Percentiles rank a stretch among this genome's conserved stretches.
Conservation (phyloP, 306 rosid genomes). For the Oemleria cerasiformis region DNA sequence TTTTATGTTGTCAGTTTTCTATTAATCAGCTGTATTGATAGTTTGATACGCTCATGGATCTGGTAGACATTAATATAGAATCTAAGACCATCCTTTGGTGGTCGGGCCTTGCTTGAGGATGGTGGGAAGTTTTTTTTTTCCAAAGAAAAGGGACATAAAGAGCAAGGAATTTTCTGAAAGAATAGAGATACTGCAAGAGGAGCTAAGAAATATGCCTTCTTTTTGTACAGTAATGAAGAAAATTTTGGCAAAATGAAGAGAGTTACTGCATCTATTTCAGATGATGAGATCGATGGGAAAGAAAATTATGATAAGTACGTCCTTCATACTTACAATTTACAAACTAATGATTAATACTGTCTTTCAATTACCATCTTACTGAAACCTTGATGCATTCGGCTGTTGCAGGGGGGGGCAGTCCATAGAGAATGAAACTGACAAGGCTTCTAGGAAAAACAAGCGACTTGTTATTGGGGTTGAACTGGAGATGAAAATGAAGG, state of each 20-base stretch:
- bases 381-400: slow-evolving; percentile 34
- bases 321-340: slow-evolving; percentile 7
- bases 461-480: slow-evolving; percentile 58
- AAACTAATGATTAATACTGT: slow-evolving; percentile 4
- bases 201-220: slow-evolving; percentile 14
- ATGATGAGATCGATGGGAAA: slow-evolving; percentile 27
- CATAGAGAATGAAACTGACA: slow-evolving; percentile 38
- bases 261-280: slow-evolving; percentile 41
- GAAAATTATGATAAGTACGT: slow-evolving; percentile 40
- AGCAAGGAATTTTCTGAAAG: neutral
- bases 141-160: neutral
- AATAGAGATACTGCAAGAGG: slow-evolving; percentile 15
- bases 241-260: slow-evolving; percentile 31
- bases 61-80: neutral
- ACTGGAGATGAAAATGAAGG: slow-evolving; percentile 60
- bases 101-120: neutral
- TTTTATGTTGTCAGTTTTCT: neutral
- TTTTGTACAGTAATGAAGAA: slow-evolving; percentile 33
- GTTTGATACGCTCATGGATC: neutral
- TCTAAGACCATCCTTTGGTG: slow-evolving; percentile 4
- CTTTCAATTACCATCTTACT: slow-evolving; percentile 15
- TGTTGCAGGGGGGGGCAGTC: slow-evolving; percentile 47
- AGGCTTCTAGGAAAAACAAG: slow-evolving; percentile 53
- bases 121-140: too few relatives aligned
- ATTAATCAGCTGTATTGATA: neutral